Base-by-base conservation (phyloP, 2,329 filamentous ascomycete genomes). In the Fusarium pseudonygamai region DNA sequence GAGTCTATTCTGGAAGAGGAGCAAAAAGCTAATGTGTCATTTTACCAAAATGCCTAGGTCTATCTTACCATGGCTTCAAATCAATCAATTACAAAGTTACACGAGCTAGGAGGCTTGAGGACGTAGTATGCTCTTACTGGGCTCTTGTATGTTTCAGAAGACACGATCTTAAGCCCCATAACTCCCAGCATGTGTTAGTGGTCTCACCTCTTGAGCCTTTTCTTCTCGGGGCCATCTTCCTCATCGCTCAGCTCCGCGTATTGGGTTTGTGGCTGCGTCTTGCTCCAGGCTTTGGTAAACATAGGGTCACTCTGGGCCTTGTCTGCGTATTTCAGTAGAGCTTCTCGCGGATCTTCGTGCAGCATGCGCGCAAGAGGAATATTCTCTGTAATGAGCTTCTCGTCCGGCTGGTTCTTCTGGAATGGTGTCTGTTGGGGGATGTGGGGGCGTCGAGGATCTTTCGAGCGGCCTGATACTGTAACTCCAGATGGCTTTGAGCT, bases 301-400 rank as follows among this genome's bases (percentile, higher is more conserved):
- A 97, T 88, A 2, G 95, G 96, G 80, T 98, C 95, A 80, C 94
- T 96, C 83, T 97, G 91, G 18, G 95, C 95, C 80, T 97, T 92
- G 62, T 97, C 94, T 42, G 95, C 96, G 85, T 98, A 99, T 84
- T 97, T 98, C 68, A 99, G 84, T 79, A 99, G 84, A 50, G 96
- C 96, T 83, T 97, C 96, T 72, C 96, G 87, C 1, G 96, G 96
- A 84, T 99, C 96, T 81, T 99, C 96, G 82, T 99, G 95, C 53
- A 97, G 88, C 94, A 99, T 97, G 71, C 90, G 92, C 71, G 94
- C 96, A 18, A 98, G 87, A 34, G 95, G 94, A 60, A 98, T 97
- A 74, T 93, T 93, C 79, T 96, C 90, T 77, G 92, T 92, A 69
- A 99, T 94, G 80, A 97, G 94, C 78, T 93, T 92, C 81, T 96